A percentile compares a stretch with the other conserved stretches of the same genome.
phyloP scores from a whole-genome alignment of 140 eudicot genomes.

The Bidens hawaiensis region DNA sequence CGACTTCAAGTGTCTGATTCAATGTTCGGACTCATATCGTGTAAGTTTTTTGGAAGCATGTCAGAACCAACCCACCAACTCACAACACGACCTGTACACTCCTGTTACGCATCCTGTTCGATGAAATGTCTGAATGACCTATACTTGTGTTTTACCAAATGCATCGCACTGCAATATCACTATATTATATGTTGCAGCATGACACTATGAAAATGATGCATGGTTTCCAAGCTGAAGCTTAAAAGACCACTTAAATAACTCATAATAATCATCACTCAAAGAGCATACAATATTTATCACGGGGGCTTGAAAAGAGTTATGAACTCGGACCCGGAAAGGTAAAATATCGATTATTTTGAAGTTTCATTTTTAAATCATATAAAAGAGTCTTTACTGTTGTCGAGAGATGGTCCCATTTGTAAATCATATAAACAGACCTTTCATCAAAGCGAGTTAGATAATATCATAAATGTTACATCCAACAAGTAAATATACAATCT shows the following conservation, averaged over 20 bases:
- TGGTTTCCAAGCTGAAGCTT: not conserved
- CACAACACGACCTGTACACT: not conserved
- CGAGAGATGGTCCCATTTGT: no score
- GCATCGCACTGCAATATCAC: not conserved
- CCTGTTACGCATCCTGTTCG: not conserved
- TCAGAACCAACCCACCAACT: not conserved
- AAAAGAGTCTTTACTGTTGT: constrained; percentile 74
- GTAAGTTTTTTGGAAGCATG: not conserved
- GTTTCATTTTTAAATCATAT: not conserved
- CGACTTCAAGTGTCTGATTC: no score
- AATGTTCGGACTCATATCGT: no score
- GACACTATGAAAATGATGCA: not conserved
- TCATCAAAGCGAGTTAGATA: no score
- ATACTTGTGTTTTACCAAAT: not conserved
- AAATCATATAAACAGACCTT: no score
- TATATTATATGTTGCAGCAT: constrained; percentile 2
- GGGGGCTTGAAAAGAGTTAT: constrained; percentile 48
- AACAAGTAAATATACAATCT: no score
- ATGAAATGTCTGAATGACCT: no score
- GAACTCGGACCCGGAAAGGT: constrained; percentile 99
- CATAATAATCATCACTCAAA: not conserved
- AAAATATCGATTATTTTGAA: not conserved
- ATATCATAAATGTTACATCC: no score
- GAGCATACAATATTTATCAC: constrained; percentile 10
- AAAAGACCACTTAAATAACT: not conserved